These are phyloP conservation scores for Diplogelasinospora grovesii DNA, from an alignment of 495 filamentous ascomycete species.

Conservation along the genomic window DNA sequence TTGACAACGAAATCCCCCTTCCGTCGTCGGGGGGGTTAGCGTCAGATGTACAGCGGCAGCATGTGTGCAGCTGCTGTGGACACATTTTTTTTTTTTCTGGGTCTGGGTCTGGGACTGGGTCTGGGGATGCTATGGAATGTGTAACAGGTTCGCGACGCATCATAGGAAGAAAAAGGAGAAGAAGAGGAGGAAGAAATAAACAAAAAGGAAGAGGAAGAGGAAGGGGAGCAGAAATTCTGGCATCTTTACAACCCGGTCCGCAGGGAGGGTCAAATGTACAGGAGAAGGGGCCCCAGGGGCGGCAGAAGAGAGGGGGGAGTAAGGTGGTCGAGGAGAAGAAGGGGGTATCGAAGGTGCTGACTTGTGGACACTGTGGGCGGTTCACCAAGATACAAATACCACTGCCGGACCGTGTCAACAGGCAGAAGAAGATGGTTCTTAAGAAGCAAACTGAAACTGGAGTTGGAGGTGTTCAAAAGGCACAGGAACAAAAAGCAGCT, in stretches of 20 bases:
- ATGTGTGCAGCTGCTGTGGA: conserved; percentile 45
- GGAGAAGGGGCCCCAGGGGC: no score
- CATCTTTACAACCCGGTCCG: no score
- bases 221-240: neutral
- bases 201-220: conserved; percentile 9
- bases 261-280: no score
- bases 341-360: conserved; percentile 31
- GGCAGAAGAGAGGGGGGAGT: no score
- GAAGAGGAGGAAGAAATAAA: conserved; percentile 14
- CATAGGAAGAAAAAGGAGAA: conserved; percentile 26
- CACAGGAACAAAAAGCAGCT: no score
- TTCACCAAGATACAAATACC: conserved; percentile 33
- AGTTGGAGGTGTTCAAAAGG: no score
- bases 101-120: no score
- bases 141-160: conserved; percentile 30
- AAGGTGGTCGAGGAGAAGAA: no score
- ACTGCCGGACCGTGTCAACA: conserved; percentile 24
- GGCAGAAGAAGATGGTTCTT: conserved; percentile 12
- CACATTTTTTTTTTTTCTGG: conserved; percentile 44
- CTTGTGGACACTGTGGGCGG: conserved; percentile 37
- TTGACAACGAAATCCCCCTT: conserved; percentile 33
- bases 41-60: conserved; percentile 40
- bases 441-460: neutral
- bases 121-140: no score
- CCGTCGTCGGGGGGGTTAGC: no score